Evolutionary conservation across 2,329 filamentous ascomycete genomes (phyloP), one percentile per base, ranked within the genome.

Genomic region (Trichoderma guizhouense): DNA sequence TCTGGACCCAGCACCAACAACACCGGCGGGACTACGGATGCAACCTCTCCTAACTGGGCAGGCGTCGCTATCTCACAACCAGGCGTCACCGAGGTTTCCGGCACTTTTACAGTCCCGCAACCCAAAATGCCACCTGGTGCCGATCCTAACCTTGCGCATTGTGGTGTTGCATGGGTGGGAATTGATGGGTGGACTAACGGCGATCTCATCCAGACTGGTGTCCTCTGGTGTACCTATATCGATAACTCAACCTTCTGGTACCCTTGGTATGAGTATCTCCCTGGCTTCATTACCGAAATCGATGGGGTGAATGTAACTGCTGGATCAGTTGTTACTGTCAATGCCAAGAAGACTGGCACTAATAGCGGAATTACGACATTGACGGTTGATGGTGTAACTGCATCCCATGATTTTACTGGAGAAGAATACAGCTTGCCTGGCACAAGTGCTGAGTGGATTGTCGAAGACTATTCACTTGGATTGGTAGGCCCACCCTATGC

Each of bases 361-460:
- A 67, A 67, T 18, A 67, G 64, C 8, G 64, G 64, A 28, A 5
- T 28, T 8, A 67, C 64, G 15, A 67, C 64, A 18, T 28, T 67
- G 24, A 28, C 64, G 3, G 39, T 32, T 18, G 64, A 51, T 28
- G 64, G 51, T 28, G 18, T 6, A 12, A 67, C 64, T 21, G 64
- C 21, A 14, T 57, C 64, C 18, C 64, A 67, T 34, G 55, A 51
- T 11, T 67, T 67, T n/a, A 36, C 47, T 11, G 26, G 51, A 26
- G 14, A 67, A 39, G 28, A 15, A 24, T 67, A 24, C 9, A 51
- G 47, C 21, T 14, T 67, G 47, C 64, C 64, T 15, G 51, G 64
- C n/a, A 67, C 64, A 36, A 67, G 64, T n/a, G 64, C 64, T 30
- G 64, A 67, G 64, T 67, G 64, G 64, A 67, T 67, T 67, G 64